Evolutionary conservation across 2,329 filamentous ascomycete species (phyloP).

Genomic region (Fusarium miscanthi): DNA sequence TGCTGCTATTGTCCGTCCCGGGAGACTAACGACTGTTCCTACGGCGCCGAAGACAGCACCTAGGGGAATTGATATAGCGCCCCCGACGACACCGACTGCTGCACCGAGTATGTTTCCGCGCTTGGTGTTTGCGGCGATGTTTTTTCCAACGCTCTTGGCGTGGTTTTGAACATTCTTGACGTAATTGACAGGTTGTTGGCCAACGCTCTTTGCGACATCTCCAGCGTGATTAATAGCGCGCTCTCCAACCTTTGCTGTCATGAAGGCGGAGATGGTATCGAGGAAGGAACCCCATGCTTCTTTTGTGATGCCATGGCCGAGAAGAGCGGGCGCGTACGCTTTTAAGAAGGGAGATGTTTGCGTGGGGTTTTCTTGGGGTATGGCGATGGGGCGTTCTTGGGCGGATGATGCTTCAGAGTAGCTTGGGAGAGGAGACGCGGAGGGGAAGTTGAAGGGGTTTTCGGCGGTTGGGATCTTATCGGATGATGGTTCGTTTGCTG

Average conservation of each 20-base stretch:
- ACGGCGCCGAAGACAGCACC: conserved; percentile 52
- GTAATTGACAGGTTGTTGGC: conserved; percentile 50
- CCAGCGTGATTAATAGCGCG: conserved; percentile 57
- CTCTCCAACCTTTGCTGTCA: conserved; percentile 57
- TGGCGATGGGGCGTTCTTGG: conserved; percentile 51
- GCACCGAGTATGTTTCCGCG: conserved; percentile 55
- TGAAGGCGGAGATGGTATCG: conserved; percentile 58
- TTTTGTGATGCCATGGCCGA: conserved; percentile 52
- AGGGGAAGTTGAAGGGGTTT: conserved; percentile 56
- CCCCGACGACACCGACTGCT: conserved; percentile 51
- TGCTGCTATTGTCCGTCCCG: conserved; percentile 49
- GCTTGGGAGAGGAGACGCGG: conserved; percentile 45
- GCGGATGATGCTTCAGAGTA: conserved; percentile 43
- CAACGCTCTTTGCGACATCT: conserved; percentile 53
- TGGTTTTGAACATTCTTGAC: conserved; percentile 53
- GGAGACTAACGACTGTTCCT: conserved; percentile 50
- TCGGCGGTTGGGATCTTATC: conserved; percentile 46
- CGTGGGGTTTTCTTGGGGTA: conserved; percentile 52
- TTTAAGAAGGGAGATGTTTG: conserved; percentile 53
- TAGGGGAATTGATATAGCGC: conserved; percentile 54
- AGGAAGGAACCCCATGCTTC: conserved; percentile 52
- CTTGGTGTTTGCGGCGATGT: conserved; percentile 51
- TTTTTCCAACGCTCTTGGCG: conserved; percentile 51
- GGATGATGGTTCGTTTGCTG: background rate
- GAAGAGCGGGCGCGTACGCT: conserved; percentile 53